Conservation (phyloP, 441 rosid species). For the Populus tomentosa region DNA sequence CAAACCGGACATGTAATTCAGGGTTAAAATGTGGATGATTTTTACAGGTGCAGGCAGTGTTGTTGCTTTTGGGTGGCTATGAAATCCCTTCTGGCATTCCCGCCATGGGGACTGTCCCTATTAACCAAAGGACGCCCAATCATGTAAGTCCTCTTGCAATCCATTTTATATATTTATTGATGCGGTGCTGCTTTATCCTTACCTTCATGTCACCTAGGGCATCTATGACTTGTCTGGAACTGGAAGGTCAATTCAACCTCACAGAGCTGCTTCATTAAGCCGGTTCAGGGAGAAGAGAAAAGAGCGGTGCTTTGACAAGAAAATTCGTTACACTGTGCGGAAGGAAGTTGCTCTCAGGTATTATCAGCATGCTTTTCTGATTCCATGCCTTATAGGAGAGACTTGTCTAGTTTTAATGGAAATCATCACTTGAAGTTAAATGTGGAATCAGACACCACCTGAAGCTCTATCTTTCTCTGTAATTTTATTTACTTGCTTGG, state of each 20-base stretch:
- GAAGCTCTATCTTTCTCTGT: neutral
- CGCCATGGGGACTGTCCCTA: conserved; percentile 41
- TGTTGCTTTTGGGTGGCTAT: conserved; percentile 69
- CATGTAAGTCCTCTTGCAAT: neutral
- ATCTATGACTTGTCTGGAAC: conserved; percentile 28
- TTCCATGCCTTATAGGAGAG: neutral
- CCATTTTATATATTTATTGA: neutral
- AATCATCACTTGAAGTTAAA: neutral
- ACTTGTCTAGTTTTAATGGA: neutral
- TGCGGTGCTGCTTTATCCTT: conserved; percentile 39
- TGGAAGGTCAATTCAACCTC: conserved; percentile 51
- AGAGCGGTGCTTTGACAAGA: conserved; percentile 86
- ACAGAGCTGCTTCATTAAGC: conserved; percentile 72
- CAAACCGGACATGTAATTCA: neutral
- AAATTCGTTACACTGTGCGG: conserved; percentile 82
- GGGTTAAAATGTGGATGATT: conserved; percentile 1
- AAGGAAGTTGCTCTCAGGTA: conserved; percentile 95
- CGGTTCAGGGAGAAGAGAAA: conserved; percentile 92
- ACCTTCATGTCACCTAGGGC: conserved; percentile 31
- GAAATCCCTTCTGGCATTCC: conserved; percentile 59
- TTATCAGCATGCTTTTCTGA: neutral
- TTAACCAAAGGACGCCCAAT: conserved; percentile 50
- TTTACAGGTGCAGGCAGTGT: conserved; percentile 75
- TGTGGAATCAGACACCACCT: neutral
- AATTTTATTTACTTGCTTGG: neutral